Evolutionary conservation across 495 filamentous ascomycete genomes (phyloP).

Genomic region (Penicillium riverlandense): DNA sequence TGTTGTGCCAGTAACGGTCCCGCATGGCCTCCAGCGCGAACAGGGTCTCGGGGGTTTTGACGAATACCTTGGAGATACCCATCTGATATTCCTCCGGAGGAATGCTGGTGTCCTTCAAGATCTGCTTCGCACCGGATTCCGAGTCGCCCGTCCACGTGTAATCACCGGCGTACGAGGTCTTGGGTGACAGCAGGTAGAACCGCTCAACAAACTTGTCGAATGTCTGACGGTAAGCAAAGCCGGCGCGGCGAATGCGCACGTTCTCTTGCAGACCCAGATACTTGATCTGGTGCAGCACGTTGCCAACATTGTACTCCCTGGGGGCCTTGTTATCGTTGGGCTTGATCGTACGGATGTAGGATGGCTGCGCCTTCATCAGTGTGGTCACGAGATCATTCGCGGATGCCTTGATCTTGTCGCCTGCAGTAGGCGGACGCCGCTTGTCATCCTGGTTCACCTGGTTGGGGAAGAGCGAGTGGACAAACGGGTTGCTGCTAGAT

Average conservation of each 20-base stretch:
- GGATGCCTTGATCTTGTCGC: slow-evolving; percentile 94
- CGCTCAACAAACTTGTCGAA: slow-evolving; percentile 98
- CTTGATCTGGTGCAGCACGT: slow-evolving; percentile 98
- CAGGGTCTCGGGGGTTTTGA: slow-evolving; percentile 96
- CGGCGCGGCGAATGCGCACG: slow-evolving; percentile 92
- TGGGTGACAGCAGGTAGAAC: slow-evolving; percentile 91
- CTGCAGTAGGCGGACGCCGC: slow-evolving; percentile 86
- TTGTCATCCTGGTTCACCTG: slow-evolving; percentile 95
- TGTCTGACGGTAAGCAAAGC: slow-evolving; percentile 95
- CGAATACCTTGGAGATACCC: slow-evolving; percentile 94
- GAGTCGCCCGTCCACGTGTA: slow-evolving; percentile 91
- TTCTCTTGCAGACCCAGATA: slow-evolving; percentile 99
- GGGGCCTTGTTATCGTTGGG: slow-evolving; percentile 98
- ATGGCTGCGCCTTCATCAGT: slow-evolving; percentile 93
- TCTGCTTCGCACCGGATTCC: slow-evolving; percentile 82
- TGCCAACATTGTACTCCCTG: slow-evolving; percentile 80
- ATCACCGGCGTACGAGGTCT: slow-evolving; percentile 92
- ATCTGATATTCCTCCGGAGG: slow-evolving; percentile 94
- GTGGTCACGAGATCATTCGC: slow-evolving; percentile 94
- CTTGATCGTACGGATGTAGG: slow-evolving; percentile 98
- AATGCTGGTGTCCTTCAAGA: slow-evolving; percentile 92
- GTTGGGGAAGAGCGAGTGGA: slow-evolving; percentile 84
- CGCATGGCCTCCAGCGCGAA: slow-evolving; percentile 98
- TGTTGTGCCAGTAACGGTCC: slow-evolving; percentile 97
- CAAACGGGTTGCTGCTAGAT: slow-evolving; percentile 73